Conservation (phyloP, 192 early-diverging fungal genomes). For the Backusella luteola region DNA sequence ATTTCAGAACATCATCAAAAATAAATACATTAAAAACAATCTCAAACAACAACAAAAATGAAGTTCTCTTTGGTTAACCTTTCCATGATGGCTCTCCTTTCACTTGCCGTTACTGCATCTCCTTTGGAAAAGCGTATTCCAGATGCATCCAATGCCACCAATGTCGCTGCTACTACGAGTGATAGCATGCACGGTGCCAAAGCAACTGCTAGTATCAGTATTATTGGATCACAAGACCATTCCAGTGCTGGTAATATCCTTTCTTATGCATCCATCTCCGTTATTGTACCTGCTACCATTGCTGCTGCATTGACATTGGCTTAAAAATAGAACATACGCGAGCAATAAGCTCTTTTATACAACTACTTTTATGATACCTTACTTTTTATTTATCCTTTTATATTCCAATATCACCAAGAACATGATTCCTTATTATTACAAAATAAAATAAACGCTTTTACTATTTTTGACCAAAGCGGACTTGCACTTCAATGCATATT, state of each 20-base stretch:
- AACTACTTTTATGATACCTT: neutral
- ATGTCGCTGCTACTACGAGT: neutral
- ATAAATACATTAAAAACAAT: neutral
- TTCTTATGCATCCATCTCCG: neutral
- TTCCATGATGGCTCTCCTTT: neutral
- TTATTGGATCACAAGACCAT: neutral
- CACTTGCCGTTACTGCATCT: neutral
- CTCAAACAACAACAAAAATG: neutral
- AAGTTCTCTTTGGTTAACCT: neutral
- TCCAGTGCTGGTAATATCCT: neutral
- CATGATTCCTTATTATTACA: neutral
- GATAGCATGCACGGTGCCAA: neutral
- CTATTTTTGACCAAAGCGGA: neutral
- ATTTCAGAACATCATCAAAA: neutral
- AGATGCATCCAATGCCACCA: neutral
- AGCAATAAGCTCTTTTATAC: too few relatives aligned
- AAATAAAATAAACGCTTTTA: neutral
- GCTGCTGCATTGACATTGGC: neutral
- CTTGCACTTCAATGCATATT: neutral
- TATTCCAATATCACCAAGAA: neutral
- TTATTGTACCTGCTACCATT: neutral
- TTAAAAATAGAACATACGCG: neutral
- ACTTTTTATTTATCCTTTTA: neutral
- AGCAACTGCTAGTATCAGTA: neutral
- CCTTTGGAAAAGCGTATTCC: neutral